Evolutionary conservation across 352 stramenopile species (phyloP).

Genomic region (Phytophthora colocasiae): DNA sequence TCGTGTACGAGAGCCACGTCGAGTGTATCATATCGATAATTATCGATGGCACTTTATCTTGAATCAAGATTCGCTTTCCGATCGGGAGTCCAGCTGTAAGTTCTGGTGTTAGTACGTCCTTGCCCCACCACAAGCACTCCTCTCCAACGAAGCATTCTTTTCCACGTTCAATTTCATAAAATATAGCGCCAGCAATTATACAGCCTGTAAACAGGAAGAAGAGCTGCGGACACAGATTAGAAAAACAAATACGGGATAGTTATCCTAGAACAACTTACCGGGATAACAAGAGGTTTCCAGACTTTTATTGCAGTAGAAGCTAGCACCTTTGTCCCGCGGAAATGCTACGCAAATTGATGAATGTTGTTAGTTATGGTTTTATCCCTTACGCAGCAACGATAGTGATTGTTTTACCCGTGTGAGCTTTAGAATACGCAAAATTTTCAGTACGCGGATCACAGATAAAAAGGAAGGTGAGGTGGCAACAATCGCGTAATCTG

Average conservation of each 20-base stretch:
- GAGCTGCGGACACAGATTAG: conserved; percentile 41
- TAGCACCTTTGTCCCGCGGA: conserved; percentile 71
- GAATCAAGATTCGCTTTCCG: conserved; percentile 73
- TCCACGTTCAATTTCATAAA: conserved; percentile 82
- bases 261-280: conserved; percentile 37
- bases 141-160: conserved; percentile 68
- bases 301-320: conserved; percentile 61
- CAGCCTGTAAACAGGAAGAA: conserved; percentile 81
- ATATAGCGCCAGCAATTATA: conserved; percentile 65
- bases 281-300: conserved; percentile 69
- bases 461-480: conserved; percentile 72
- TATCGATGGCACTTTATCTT: conserved; percentile 49
- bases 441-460: conserved; percentile 73
- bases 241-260: background rate
- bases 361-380: background rate
- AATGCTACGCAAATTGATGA: conserved; percentile 44
- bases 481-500: conserved; percentile 68
- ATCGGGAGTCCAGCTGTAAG: conserved; percentile 43
- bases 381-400: background rate
- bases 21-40: conserved; percentile 79
- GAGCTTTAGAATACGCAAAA: conserved; percentile 79
- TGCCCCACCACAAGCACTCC: conserved; percentile 64
- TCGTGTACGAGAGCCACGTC: conserved; percentile 74
- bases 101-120: conserved; percentile 59
- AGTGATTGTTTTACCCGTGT: conserved; percentile 50